phyloP scores from a whole-genome alignment of 2,329 filamentous ascomycete genomes.

The Fusarium falciforme region DNA sequence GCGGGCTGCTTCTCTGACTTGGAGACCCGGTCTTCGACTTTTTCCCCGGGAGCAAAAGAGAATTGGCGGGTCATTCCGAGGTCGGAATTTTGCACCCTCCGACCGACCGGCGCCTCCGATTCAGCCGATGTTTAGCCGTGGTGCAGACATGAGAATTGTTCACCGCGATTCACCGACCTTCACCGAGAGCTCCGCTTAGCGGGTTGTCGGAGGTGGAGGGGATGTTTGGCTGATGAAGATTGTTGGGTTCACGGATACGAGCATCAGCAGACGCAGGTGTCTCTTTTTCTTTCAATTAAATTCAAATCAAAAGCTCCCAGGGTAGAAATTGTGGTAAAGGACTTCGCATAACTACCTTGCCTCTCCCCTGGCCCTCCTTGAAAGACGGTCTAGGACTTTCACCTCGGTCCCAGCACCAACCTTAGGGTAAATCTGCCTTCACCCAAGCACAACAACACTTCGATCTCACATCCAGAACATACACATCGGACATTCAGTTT shows the following conservation, averaged over 20 bases:
- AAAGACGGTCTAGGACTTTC: background rate
- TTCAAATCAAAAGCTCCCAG: background rate
- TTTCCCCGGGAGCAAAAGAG: constrained; percentile 37
- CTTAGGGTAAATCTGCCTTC: background rate
- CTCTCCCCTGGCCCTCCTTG: background rate
- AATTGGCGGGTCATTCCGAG: constrained; percentile 44
- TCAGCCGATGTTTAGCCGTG: constrained; percentile 44
- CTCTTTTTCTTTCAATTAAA: background rate
- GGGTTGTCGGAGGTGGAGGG: background rate
- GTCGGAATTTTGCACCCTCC: constrained; percentile 46
- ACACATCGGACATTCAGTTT: background rate
- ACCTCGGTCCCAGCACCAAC: background rate
- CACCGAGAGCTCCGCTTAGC: constrained; percentile 18
- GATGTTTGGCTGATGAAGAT: constrained; percentile 1
- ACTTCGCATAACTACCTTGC: background rate
- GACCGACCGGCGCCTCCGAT: constrained; percentile 26
- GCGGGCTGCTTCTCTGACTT: constrained; percentile 19
- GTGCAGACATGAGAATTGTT: background rate
- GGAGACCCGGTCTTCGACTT: constrained; percentile 38
- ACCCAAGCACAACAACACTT: background rate
- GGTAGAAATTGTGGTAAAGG: background rate
- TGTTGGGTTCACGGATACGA: background rate
- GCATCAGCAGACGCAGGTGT: background rate
- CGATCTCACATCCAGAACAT: background rate
- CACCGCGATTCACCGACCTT: constrained; percentile 14